phyloP scores from a whole-genome alignment of 2,329 filamentous ascomycete genomes.

The Cercospora beticola region DNA sequence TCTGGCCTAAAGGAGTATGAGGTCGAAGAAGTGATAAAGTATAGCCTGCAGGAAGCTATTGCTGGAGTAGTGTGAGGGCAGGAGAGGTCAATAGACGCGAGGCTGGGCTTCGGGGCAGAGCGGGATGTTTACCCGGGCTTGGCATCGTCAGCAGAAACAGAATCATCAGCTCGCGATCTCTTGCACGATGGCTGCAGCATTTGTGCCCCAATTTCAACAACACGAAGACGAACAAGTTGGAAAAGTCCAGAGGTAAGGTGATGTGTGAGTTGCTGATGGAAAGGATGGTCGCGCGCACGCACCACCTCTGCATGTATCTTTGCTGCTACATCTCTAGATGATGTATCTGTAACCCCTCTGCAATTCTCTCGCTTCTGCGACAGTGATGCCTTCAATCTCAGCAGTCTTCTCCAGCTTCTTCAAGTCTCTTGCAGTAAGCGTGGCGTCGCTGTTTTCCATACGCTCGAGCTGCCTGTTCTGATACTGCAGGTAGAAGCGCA shows the following conservation, averaged over 20 bases:
- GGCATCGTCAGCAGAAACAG: not conserved
- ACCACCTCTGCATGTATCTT: not conserved
- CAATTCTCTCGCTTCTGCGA: slow-evolving; percentile 51
- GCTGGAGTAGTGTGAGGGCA: not conserved
- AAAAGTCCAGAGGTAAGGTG: too few relatives aligned
- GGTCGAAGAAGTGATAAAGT: slow-evolving; percentile 1
- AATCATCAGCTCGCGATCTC: too few relatives aligned
- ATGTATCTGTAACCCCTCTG: slow-evolving; percentile 58
- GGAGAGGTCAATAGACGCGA: not conserved
- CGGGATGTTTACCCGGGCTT: not conserved
- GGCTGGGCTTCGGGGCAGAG: not conserved
- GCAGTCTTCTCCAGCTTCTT: slow-evolving; percentile 51
- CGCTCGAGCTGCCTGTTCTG: slow-evolving; percentile 54
- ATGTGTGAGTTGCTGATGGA: too few relatives aligned
- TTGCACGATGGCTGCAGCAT: too few relatives aligned
- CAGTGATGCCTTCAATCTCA: slow-evolving; percentile 52
- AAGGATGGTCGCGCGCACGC: too few relatives aligned
- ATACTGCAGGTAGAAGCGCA: slow-evolving; percentile 35
- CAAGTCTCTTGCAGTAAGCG: slow-evolving; percentile 50
- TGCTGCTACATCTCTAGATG: slow-evolving; percentile 13
- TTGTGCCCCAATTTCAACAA: too few relatives aligned
- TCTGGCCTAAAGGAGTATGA: not conserved
- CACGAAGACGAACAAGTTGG: too few relatives aligned
- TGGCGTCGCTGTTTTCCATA: slow-evolving; percentile 50
- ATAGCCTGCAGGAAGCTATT: not conserved